Base-by-base conservation (phyloP, 495 filamentous ascomycete genomes). In the Viridothelium virens region DNA sequence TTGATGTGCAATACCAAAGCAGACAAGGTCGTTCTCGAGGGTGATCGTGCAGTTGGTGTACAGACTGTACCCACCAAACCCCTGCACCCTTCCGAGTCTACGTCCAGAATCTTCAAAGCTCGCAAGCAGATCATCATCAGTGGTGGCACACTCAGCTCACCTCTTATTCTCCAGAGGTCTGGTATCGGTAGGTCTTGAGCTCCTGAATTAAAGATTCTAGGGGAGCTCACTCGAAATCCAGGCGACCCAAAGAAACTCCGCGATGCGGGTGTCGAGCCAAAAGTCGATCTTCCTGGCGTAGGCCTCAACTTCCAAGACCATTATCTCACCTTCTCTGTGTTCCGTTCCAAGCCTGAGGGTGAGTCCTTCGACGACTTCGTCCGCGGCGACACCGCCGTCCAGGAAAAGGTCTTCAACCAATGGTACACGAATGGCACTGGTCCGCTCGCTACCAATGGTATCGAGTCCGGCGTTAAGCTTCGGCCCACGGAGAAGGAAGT, bases 291-390 rank as follows among this genome's bases (percentile, higher is more conserved):
- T n/a, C 89, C 89, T 0, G 90, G 90, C 46, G 89, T 93, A 62
- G 90, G 89, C 65, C 80, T 87, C 38, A 92, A 92, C 76, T 92
- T 91, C 82, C 89, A 92, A 73, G 89, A 92, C 74, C 90, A 93
- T 69, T 91, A 94, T 73, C 83, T 94, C 39, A 91, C 87, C 2
- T 91, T 92, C 74, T 85, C 89, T 2, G 82, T 84, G 56, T 92
- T 82, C 72, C 79, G 89, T 46, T 89, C 89, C 38, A 91, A 91
- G 79, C 89, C 89, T 1, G 84, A 88, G 37, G 85, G 85, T 6
- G 89, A 94, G 70, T 85, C 84, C 1, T 94, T 92, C 70, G 90
- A 91, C 72, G 89, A 91, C 74, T 92, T 94, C 74, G 79, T 88
- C 2, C 83, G 90, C 46, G 89, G 89, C 48, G 87, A 87, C 65